phyloP scores from a whole-genome alignment of 2,329 filamentous ascomycete genomes.

The Paracorniculantispora psalliotae region DNA sequence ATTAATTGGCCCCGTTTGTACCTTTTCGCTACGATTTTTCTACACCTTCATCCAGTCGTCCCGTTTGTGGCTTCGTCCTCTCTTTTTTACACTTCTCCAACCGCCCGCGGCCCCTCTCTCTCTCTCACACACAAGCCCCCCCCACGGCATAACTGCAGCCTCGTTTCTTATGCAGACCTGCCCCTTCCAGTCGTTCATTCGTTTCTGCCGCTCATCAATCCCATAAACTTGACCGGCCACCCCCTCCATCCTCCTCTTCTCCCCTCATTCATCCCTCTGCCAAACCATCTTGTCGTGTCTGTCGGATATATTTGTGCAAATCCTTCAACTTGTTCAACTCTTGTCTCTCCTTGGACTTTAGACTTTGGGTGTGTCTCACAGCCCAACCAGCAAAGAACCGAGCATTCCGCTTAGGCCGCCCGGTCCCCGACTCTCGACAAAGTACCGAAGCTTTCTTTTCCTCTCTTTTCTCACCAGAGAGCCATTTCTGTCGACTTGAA shows the following conservation, averaged over 20 bases:
- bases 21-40: not conserved
- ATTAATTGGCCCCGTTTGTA: not conserved
- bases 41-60: slow-evolving; percentile 7
- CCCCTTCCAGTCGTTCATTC: slow-evolving; percentile 9
- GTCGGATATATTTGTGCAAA: not conserved
- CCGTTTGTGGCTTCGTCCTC: slow-evolving; percentile 17
- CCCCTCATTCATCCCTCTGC: not conserved
- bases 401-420: not conserved
- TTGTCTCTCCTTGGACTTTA: slow-evolving; percentile 6
- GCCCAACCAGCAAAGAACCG: not conserved
- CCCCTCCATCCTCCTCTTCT: not conserved
- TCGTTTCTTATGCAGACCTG: slow-evolving; percentile 6
- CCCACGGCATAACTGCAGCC: slow-evolving; percentile 2
- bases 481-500: not conserved
- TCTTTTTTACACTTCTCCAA: too few relatives aligned
- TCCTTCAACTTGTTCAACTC: not conserved
- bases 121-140: not conserved
- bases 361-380: slow-evolving; percentile 4
- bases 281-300: not conserved
- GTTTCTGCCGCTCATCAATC: not conserved
- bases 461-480: not conserved
- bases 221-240: not conserved
- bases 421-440: not conserved
- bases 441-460: not conserved
- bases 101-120: not conserved